These are phyloP conservation scores for Penstemon barbatus DNA, from an alignment of 257 asterid species.

Conservation along the genomic window DNA sequence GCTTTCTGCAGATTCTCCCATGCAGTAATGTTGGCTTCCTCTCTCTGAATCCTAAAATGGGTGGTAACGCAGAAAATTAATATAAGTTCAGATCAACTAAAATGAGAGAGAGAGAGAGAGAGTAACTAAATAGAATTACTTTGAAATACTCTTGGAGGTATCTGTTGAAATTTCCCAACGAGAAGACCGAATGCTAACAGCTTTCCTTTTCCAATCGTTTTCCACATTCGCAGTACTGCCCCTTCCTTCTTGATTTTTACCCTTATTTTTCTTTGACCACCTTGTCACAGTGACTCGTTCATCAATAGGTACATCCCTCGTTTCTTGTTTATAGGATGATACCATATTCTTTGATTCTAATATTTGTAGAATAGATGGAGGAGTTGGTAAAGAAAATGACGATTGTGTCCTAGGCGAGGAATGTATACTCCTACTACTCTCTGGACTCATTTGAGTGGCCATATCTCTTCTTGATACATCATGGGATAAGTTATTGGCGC, in stretches of 20 bases:
- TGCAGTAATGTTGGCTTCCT: slow-evolving; percentile 71
- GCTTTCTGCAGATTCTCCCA: slow-evolving; percentile 90
- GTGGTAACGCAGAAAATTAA: too few relatives aligned
- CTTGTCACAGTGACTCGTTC: slow-evolving; percentile 82
- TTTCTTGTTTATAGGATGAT: slow-evolving; percentile 52
- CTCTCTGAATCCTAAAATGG: slow-evolving; percentile 50
- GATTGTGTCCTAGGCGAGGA: slow-evolving; percentile 54
- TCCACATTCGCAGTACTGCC: slow-evolving; percentile 39
- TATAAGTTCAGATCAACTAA: not conserved
- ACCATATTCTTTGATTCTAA: slow-evolving; percentile 42
- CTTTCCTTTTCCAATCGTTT: slow-evolving; percentile 63
- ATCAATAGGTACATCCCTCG: slow-evolving; percentile 76
- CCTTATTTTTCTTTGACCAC: slow-evolving; percentile 76
- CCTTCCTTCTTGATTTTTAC: slow-evolving; percentile 33
- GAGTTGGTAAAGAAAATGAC: slow-evolving; percentile 55
- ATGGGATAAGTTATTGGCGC: slow-evolving; percentile 46
- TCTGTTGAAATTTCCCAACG: too few relatives aligned
- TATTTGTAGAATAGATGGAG: slow-evolving; percentile 55
- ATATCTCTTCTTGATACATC: slow-evolving; percentile 80
- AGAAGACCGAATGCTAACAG: slow-evolving; percentile 49
- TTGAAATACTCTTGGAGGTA: slow-evolving; percentile 39
- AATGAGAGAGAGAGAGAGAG: not conserved
- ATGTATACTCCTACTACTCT: slow-evolving; percentile 44
- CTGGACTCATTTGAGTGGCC: slow-evolving; percentile 99
- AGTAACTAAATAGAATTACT: slow-evolving; percentile 39